Conservation (phyloP, 768 basidiomycete genomes). For the Grammothele lineata region DNA sequence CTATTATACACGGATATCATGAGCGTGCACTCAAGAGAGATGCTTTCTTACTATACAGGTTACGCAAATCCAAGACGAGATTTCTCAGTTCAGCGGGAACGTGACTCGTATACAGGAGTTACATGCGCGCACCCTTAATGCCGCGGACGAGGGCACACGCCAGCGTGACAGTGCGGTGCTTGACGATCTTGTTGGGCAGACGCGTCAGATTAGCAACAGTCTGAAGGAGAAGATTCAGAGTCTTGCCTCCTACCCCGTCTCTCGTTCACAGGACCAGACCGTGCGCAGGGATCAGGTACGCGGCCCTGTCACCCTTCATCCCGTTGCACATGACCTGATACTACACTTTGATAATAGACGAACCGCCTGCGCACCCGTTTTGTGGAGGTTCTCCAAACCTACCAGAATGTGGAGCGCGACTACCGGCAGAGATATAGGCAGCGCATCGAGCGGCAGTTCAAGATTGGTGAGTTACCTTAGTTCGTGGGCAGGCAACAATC, state of each 20-base stretch:
- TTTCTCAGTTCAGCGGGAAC: conserved; percentile 66
- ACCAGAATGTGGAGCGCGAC: conserved; percentile 79
- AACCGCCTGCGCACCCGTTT: conserved; percentile 41
- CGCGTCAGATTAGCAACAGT: conserved; percentile 61
- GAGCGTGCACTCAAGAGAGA: no score
- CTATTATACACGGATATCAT: no score
- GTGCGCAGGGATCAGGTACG: conserved; percentile 74
- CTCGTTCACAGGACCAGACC: conserved; percentile 63
- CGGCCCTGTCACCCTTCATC: neutral
- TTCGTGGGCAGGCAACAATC: neutral
- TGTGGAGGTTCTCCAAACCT: conserved; percentile 80
- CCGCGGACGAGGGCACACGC: conserved; percentile 64
- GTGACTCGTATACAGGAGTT: conserved; percentile 64
- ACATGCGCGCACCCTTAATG: conserved; percentile 72
- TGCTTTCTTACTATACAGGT: no score
- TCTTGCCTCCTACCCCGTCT: conserved; percentile 59
- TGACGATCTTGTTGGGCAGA: conserved; percentile 67
- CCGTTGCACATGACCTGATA: no score
- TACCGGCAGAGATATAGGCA: conserved; percentile 76
- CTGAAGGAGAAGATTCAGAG: conserved; percentile 73
- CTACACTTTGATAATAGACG: no score
- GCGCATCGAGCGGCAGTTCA: conserved; percentile 81
- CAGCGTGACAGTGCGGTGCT: conserved; percentile 59
- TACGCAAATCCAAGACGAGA: conserved; percentile 65
- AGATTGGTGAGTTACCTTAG: conserved; percentile 54